phyloP scores from a whole-genome alignment of 1,284 basidiomycete species.

The Trichosporon sp. region DNA sequence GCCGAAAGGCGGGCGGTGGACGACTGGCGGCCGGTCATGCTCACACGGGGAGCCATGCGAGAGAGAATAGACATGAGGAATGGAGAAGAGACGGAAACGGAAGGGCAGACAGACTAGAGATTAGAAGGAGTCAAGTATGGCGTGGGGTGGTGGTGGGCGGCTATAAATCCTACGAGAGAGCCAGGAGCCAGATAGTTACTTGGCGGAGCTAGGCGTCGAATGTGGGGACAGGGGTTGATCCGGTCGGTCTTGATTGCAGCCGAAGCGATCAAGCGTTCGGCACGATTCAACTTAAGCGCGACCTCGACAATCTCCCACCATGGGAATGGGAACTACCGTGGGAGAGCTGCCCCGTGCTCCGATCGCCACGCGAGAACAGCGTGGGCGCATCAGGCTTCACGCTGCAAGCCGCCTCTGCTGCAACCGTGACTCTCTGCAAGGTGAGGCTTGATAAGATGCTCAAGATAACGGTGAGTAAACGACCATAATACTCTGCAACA shows the following conservation, averaged over 20 bases:
- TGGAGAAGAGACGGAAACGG: neutral
- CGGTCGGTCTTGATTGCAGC: neutral
- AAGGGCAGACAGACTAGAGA: neutral
- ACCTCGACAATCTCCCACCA: neutral
- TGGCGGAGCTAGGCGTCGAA: neutral
- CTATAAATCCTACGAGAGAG: neutral
- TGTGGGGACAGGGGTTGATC: neutral
- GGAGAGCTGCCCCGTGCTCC: neutral
- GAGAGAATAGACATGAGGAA: constrained; percentile 22
- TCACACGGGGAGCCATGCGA: constrained; percentile 25
- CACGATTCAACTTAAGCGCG: constrained; percentile 3
- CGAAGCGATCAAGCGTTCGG: neutral
- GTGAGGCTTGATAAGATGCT: neutral
- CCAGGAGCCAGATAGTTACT: neutral
- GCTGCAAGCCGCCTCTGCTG: too few species aligned
- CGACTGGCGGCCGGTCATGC: constrained; percentile 14
- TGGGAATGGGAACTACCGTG: neutral
- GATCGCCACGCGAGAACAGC: neutral
- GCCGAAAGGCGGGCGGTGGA: constrained; percentile 25
- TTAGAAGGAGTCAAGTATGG: neutral
- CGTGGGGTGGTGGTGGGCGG: neutral
- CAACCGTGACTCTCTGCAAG: too few species aligned
- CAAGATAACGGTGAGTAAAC: neutral
- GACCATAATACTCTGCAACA: neutral
- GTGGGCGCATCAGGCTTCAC: too few species aligned